A percentile compares a stretch with the other conserved stretches of the same genome.
Conservation (phyloP, 1,139 yeast species). For the Lodderomyces parapsilosis region DNA sequence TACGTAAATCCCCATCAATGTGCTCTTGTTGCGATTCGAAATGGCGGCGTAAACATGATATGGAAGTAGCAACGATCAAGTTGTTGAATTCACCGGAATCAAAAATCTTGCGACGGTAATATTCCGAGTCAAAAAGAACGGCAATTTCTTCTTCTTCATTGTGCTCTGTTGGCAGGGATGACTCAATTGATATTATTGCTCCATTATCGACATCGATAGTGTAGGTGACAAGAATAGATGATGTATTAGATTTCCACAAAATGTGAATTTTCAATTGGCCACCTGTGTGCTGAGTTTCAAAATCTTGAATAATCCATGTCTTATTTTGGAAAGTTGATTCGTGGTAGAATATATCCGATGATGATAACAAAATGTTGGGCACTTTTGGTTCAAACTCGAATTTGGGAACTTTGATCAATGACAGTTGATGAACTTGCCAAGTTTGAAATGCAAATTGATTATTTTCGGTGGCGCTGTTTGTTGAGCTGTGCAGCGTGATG, state of each 20-base stretch:
- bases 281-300: constrained; percentile 25
- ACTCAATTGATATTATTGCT: constrained; percentile 16
- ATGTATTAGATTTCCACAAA: constrained; percentile 65
- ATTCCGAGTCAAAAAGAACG: constrained; percentile 31
- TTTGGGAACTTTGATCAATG: constrained; percentile 26
- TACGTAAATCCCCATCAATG: constrained; percentile 15
- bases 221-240: constrained; percentile 40
- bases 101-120: constrained; percentile 43
- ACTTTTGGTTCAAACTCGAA: constrained; percentile 25
- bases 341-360: constrained; percentile 10
- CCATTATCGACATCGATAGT: constrained; percentile 20
- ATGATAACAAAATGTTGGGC: constrained; percentile 19
- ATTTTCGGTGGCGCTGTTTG: constrained; percentile 13
- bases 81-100: constrained; percentile 48
- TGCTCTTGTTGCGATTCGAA: constrained; percentile 13
- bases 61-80: constrained; percentile 41
- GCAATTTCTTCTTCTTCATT: constrained; percentile 21
- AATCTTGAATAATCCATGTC: constrained; percentile 52
- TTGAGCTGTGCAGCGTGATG: constrained; percentile 16
- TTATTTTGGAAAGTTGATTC: constrained; percentile 20
- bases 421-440: constrained; percentile 20
- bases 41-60: constrained; percentile 32
- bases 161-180: constrained; percentile 19
- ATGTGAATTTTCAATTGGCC: constrained; percentile 27
- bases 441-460: constrained; percentile 25